Percentiles rank a stretch among this genome's conserved stretches.
Conservation (phyloP, 371 early-diverging fungal genomes). For the Phascolomyces articulosus region DNA sequence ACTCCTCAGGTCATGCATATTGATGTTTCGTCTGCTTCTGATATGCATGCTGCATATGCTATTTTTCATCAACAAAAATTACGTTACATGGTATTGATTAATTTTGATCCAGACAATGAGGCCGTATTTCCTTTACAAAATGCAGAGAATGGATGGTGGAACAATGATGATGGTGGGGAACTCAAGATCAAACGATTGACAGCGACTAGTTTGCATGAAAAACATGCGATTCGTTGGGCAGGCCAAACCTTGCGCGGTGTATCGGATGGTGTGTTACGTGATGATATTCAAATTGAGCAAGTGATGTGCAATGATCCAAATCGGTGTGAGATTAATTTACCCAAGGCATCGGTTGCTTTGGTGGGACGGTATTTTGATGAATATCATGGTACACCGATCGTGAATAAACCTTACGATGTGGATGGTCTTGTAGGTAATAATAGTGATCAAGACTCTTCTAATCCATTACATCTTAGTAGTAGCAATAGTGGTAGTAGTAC, state of each 20-base stretch:
- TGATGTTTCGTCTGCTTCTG: conserved; percentile 1
- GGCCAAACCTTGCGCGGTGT: not conserved
- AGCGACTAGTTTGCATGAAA: not conserved
- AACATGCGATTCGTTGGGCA: conserved; percentile 6
- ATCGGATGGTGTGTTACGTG: not conserved
- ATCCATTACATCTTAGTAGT: not conserved
- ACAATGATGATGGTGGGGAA: not conserved
- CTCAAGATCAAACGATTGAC: conserved; percentile 1
- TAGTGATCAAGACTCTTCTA: not conserved
- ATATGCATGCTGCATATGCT: conserved; percentile 11
- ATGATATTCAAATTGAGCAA: not conserved
- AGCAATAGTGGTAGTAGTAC: not conserved
- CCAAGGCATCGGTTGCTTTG: conserved; percentile 1
- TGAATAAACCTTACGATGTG: conserved; percentile 1
- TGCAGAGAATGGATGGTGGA: not conserved
- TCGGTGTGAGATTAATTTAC: not conserved
- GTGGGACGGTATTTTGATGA: not conserved
- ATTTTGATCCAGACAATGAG: conserved; percentile 14
- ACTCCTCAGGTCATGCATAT: conserved; percentile 14
- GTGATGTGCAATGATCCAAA: not conserved
- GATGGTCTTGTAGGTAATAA: not conserved
- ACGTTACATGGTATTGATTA: conserved; percentile 9
- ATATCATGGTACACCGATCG: not conserved
- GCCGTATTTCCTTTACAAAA: not conserved
- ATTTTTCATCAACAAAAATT: conserved; percentile 13